Base-by-base conservation (phyloP, 2,329 filamentous ascomycete species). In the Teratosphaeria viscida region DNA sequence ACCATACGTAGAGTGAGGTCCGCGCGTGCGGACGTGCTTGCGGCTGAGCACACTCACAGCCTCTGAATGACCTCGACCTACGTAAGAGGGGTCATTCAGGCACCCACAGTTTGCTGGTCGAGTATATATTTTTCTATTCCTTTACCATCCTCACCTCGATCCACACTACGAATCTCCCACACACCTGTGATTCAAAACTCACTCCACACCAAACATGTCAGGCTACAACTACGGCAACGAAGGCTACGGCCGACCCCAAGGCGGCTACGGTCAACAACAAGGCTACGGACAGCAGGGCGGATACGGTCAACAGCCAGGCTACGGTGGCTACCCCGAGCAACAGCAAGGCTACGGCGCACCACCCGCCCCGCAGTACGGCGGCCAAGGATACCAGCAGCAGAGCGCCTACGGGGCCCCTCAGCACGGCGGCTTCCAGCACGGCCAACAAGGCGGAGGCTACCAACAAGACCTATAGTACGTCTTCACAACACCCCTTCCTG, bases 261-360 rank as follows among this genome's bases (percentile, higher is more conserved):
- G 64, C 43, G 49, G 55, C 54, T 63, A 65, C 56, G 57, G 59
- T 32, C 57, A 62, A 29, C 60, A 64, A 53, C 55, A 59, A n/a
- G 65, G 66, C 55, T 65, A 67, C 54, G 64, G 63, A 34, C 63
- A 65, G 23, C 63, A 65, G 59, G 58, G 56, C 49, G 49, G 55
- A 54, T 62, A 65, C 37, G 55, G 57, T 32, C 60, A 66, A 52
- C 71, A 73, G 55, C 63, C 64, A 61, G 68, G 60, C 53, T 65
- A 66, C 60, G 61, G 62, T n/a, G 52, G 56, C 23, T 57, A 68
- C 55, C 66, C 69, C 26, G 65, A 67, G 32, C 69, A 68, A 47
- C 59, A 64, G n/a, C 60, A 63, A 57, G 64, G 66, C 56, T 67
- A 69, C 54, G 65, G 64, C 16, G 64, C 66, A 26, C 68, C 66